A percentile compares a stretch with the other conserved stretches of the same genome.
These are phyloP conservation scores for Diaporthe helianthi DNA, from an alignment of 2,329 filamentous ascomycete genomes.

Conservation along the genomic window DNA sequence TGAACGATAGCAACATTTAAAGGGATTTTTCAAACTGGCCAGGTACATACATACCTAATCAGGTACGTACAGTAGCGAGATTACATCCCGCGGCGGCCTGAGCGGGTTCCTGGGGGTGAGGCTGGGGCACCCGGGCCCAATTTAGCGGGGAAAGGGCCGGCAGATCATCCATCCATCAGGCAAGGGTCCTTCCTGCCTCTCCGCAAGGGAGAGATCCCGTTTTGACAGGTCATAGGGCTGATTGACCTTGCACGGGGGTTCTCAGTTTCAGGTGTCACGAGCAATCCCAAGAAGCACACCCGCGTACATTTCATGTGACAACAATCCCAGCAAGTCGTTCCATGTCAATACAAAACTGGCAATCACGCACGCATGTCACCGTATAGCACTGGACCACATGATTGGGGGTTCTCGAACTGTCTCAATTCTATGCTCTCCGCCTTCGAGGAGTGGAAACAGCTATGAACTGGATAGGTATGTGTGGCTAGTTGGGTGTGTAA, in stretches of 20 bases:
- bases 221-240: slow-evolving; percentile 29
- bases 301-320: too few species aligned
- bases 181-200: background rate
- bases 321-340: background rate
- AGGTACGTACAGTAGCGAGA: slow-evolving; percentile 21
- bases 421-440: background rate
- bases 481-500: background rate
- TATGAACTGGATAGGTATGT: background rate
- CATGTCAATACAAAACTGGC: background rate
- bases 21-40: background rate
- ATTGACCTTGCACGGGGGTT: background rate
- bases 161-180: background rate
- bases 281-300: too few species aligned
- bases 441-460: background rate
- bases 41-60: too few species aligned
- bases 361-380: background rate
- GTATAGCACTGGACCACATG: too few species aligned
- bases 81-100: slow-evolving; percentile 26
- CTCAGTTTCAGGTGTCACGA: background rate
- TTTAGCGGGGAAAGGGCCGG: background rate
- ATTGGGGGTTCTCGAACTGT: background rate
- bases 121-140: background rate
- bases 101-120: background rate
- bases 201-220: background rate
- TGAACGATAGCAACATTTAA: too few species aligned